phyloP scores from a whole-genome alignment of 768 basidiomycete species.

The Rhodosporidiobolus sp. region DNA sequence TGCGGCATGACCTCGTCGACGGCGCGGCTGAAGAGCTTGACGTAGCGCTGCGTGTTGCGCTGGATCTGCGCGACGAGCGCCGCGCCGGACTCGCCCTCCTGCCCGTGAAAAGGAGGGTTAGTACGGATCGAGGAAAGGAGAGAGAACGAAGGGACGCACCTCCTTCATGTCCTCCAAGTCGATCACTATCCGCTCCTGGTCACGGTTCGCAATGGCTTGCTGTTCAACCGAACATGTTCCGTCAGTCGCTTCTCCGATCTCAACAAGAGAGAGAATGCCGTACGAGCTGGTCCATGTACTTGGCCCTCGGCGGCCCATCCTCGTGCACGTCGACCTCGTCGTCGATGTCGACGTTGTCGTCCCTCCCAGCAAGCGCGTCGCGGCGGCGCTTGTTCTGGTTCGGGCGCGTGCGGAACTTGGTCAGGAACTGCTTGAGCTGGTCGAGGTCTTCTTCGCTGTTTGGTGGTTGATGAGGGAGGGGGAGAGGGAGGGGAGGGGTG shows the following conservation, averaged over 20 bases:
- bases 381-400: conserved; percentile 12
- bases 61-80: conserved; percentile 71
- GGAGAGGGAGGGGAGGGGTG: not conserved
- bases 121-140: not conserved
- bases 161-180: conserved; percentile 69
- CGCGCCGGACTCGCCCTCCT: conserved; percentile 60
- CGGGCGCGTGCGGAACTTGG: conserved; percentile 24
- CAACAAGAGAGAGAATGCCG: conserved; percentile 43
- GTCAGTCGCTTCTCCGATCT: conserved; percentile 4
- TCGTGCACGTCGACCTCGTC: conserved; percentile 17
- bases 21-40: conserved; percentile 80
- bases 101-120: not conserved
- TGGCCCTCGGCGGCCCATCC: conserved; percentile 47
- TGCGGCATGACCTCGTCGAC: conserved; percentile 82
- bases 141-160: conserved; percentile 4
- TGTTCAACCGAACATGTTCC: conserved; percentile 46
- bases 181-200: conserved; percentile 81
- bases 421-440: conserved; percentile 38
- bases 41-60: conserved; percentile 83
- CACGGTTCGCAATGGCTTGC: conserved; percentile 91
- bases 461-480: not conserved
- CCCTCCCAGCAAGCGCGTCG: conserved; percentile 4
- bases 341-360: conserved; percentile 26
- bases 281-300: conserved; percentile 83
- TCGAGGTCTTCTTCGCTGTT: conserved; percentile 36